Conservation (phyloP, 2,329 filamentous ascomycete species). For the Alternaria sp. region DNA sequence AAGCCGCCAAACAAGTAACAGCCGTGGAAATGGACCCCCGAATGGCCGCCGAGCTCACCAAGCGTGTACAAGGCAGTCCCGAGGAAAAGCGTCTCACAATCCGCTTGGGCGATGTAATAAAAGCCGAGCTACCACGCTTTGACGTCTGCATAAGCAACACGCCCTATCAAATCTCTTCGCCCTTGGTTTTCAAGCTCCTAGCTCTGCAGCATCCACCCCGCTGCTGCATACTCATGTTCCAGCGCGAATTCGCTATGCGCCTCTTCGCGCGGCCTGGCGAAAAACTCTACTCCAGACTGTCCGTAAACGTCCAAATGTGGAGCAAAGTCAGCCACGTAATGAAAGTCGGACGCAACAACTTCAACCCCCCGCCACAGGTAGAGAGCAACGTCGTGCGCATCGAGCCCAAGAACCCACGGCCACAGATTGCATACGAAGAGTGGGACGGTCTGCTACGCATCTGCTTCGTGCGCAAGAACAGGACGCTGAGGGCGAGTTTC, state of each 20-base stretch:
- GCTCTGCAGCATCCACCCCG: slow-evolving; percentile 82
- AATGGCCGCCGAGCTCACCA: slow-evolving; percentile 95
- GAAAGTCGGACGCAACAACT: slow-evolving; percentile 97
- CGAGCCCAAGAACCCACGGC: slow-evolving; percentile 84
- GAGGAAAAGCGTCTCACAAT: slow-evolving; percentile 81
- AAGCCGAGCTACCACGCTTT: slow-evolving; percentile 78
- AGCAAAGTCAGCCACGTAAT: slow-evolving; percentile 76
- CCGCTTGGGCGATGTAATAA: slow-evolving; percentile 91
- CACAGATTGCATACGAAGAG: slow-evolving; percentile 91
- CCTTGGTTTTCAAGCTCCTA: slow-evolving; percentile 89
- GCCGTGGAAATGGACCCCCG: slow-evolving; percentile 93
- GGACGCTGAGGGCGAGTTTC: slow-evolving; percentile 83
- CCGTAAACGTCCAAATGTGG: slow-evolving; percentile 95
- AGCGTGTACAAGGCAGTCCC: slow-evolving; percentile 90
- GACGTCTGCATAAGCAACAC: slow-evolving; percentile 84
- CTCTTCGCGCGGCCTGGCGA: slow-evolving; percentile 89
- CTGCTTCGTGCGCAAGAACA: slow-evolving; percentile 88
- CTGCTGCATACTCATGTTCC: slow-evolving; percentile 91
- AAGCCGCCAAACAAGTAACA: slow-evolving; percentile 82
- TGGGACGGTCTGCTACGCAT: slow-evolving; percentile 90
- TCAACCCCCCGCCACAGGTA: slow-evolving; percentile 91
- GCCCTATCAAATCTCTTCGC: slow-evolving; percentile 82
- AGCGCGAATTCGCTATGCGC: slow-evolving; percentile 91
- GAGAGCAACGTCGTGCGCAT: slow-evolving; percentile 91
- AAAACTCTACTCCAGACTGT: slow-evolving; percentile 87